Base-by-base conservation (phyloP, 306 rosid species). In the Quercus glauca region DNA sequence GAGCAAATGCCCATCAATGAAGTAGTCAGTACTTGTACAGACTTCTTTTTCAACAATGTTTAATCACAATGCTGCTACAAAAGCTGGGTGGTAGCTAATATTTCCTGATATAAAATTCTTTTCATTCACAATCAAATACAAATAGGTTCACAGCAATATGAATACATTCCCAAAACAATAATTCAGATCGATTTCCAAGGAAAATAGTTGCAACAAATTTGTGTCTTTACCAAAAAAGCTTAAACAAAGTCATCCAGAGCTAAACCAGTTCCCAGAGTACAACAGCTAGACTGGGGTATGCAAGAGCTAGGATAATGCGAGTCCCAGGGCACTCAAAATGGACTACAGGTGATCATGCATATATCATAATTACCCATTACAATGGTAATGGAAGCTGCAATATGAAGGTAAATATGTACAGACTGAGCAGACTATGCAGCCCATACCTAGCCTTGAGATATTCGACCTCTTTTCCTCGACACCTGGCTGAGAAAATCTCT, bases 401-500 rank as follows among this genome's bases (percentile, higher is more conserved):
- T 8, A 37, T 37, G 45, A 37, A 37, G 8, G 9, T 19, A 4
- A n/a, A 57, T 8, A 57, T 57, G 61, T 5, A 61, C 35, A 25
- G 19, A 61, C 3, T 28, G 21, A 4, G 11, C 67, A 5, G 20
- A 41, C 69, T 63, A 5, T 9, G 14, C 37, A 26, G 69, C 35
- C 37, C 20, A 29, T 6, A 21, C 43, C 43, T 72, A 69, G 37
- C 74, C 78, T 71, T 79, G 61, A 51, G 87, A 15, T 10, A 11
- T 51, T 2, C 92, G 93, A 45, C 79, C 89, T 71, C 88, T 94
- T 94, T 80, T 94, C 97, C 87, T 95, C 97, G 0, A 95, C 82
- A 58, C 98, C 97, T 6, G 92, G 91, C 84, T 91, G 92, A 49
- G 98, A 91, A 85, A 93, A 91, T 78, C 98, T 86, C 77, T 78